phyloP scores from a whole-genome alignment of 768 basidiomycete genomes.

The Mycena olivaceomarginata region DNA sequence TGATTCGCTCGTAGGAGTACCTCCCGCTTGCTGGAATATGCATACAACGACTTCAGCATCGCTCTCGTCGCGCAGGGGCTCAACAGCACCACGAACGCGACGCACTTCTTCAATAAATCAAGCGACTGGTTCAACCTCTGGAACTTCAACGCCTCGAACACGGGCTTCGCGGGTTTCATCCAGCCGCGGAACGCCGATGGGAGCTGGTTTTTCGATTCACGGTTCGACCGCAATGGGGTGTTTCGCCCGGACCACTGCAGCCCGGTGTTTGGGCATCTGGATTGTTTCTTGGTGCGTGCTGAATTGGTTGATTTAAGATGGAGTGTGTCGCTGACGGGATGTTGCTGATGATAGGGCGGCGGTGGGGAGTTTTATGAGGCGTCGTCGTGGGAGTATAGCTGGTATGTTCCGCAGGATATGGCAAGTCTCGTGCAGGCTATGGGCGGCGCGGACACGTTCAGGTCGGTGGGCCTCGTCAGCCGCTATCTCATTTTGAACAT shows the following conservation, averaged over 20 bases:
- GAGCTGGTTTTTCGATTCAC: slow-evolving; percentile 42
- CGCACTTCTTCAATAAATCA: slow-evolving; percentile 35
- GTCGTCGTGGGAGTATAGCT: slow-evolving; percentile 44
- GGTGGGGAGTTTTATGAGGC: slow-evolving; percentile 46
- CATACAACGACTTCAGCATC: slow-evolving; percentile 44
- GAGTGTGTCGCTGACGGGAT: not conserved
- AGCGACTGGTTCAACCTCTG: slow-evolving; percentile 45
- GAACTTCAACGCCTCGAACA: slow-evolving; percentile 40
- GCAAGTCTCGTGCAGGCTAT: slow-evolving; percentile 34
- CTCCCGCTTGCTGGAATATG: slow-evolving; percentile 41
- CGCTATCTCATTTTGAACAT: not conserved
- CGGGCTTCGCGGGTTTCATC: slow-evolving; percentile 41
- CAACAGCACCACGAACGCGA: slow-evolving; percentile 23
- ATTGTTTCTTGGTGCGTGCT: slow-evolving; percentile 40
- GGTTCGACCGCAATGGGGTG: slow-evolving; percentile 34
- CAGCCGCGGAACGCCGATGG: slow-evolving; percentile 40
- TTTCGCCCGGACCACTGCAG: slow-evolving; percentile 45
- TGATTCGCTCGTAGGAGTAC: slow-evolving; percentile 30
- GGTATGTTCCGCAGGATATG: slow-evolving; percentile 42
- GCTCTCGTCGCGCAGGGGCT: slow-evolving; percentile 41
- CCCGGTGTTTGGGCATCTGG: slow-evolving; percentile 37
- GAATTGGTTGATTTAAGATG: not conserved
- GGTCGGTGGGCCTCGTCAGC: slow-evolving; percentile 6
- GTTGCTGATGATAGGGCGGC: slow-evolving; percentile 6
- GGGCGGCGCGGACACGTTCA: slow-evolving; percentile 37